Evolutionary conservation across 164 flowering plant species (phyloP), one percentile per base, ranked within the genome.

Genomic region (Houttuynia cordata): DNA sequence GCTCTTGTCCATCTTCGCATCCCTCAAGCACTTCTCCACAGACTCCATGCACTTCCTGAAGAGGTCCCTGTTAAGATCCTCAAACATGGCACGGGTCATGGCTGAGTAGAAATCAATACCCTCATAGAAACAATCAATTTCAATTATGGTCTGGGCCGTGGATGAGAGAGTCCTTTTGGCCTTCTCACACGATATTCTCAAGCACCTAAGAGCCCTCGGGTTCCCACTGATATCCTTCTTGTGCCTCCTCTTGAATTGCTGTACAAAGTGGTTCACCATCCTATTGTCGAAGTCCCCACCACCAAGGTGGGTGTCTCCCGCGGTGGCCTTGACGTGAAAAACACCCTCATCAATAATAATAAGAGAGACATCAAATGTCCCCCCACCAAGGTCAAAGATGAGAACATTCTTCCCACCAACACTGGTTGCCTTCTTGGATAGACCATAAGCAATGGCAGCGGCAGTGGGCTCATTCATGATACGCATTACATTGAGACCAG

Each of bases 351-450:
- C 79, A 58, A 78, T 76, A 9, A 76, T 74, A 71, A 78, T 64
- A 63, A 80, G 66, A 59, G 78, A 73, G 62, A 80, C 81, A 78
- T 80, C n/a, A n/a, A n/a, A n/a, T n/a, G n/a, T n/a, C n/a, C n/a
- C n/a, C n/a, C n/a, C n/a, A n/a, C n/a, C n/a, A 73, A 77, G 80
- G 39, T 77, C 83, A 58, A 77, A 77, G n/a, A 80, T 81, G 53
- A 74, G 60, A 21, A 58, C 24, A 20, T 58, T 58, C 60, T 58
- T 58, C 47, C 8, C 60, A 58, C 30, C 41, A 15, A 13, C 6
- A 39, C 5, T 17, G n/a, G 21, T 9, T 7, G 5, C 15, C 21
- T 58, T 37, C 47, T 19, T 58, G 7, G 30, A n/a, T 6, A 58
- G 60, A 58, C 47, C 23, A 40, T 58, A 58, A 21, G 60, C 50